Conservation (phyloP, 192 early-diverging fungal genomes). For the Coemansia aciculifera region DNA sequence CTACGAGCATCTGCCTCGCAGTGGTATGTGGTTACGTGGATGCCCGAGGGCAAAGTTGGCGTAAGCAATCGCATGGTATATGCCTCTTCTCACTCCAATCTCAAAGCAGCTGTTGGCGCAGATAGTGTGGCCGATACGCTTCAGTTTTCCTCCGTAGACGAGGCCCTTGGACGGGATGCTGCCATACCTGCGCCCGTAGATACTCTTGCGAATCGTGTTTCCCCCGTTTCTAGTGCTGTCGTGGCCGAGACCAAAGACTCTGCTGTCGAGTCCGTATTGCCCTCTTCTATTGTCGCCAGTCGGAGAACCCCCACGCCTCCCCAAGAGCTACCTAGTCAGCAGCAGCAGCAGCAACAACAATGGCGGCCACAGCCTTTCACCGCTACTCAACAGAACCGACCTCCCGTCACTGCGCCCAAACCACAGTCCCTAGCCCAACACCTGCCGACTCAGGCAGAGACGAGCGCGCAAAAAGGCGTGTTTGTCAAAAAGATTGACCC, state of each 20-base stretch:
- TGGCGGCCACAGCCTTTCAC: not conserved
- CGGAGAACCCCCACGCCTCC: slow-evolving; percentile 1
- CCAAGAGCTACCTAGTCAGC: not conserved
- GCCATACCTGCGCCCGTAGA: not conserved
- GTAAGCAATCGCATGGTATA: slow-evolving; percentile 56
- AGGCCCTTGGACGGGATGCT: slow-evolving; percentile 29
- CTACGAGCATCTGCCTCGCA: slow-evolving; percentile 29
- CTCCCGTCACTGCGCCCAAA: slow-evolving; percentile 35
- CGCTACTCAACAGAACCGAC: not conserved
- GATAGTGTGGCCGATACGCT: slow-evolving; percentile 30
- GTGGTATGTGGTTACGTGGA: slow-evolving; percentile 57
- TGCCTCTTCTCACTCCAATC: slow-evolving; percentile 47
- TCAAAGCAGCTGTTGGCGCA: slow-evolving; percentile 50
- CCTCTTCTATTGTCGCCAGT: not conserved
- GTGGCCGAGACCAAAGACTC: not conserved
- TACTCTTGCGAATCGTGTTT: not conserved
- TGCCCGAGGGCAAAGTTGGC: slow-evolving; percentile 54
- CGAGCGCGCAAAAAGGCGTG: slow-evolving; percentile 18
- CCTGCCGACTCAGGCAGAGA: not conserved
- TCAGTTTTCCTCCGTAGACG: slow-evolving; percentile 47
- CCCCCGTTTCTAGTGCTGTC: not conserved
- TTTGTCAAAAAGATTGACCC: slow-evolving; percentile 49
- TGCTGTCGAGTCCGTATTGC: not conserved
- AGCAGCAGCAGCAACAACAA: slow-evolving; percentile 1
- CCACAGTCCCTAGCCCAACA: slow-evolving; percentile 19